Evolutionary conservation across 2,329 filamentous ascomycete genomes (phyloP).

Genomic region (Cyphellophora attinorum): DNA sequence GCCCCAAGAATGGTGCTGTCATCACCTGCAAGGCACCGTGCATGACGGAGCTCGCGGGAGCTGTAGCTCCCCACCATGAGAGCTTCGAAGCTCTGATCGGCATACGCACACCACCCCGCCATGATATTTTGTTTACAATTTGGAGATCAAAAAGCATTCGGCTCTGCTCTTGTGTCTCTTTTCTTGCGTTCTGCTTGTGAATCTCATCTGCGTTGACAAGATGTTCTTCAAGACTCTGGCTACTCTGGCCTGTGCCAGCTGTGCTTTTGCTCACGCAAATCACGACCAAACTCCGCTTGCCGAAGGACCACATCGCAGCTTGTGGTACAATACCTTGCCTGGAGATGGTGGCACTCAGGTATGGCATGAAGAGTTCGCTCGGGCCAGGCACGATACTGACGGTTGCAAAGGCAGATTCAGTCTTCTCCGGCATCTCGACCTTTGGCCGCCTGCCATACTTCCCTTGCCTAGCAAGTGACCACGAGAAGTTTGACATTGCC

Average conservation of each 20-base stretch:
- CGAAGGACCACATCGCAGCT: constrained; percentile 56
- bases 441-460: constrained; percentile 72
- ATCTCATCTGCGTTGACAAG: too few relatives aligned
- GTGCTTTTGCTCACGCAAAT: constrained; percentile 50
- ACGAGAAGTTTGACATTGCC: constrained; percentile 71
- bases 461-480: constrained; percentile 61
- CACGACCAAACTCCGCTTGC: constrained; percentile 50
- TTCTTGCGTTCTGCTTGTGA: neutral
- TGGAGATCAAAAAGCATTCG: too few relatives aligned
- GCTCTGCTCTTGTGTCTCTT: neutral
- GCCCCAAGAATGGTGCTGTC: neutral
- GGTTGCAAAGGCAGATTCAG: constrained; percentile 71
- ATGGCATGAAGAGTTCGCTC: constrained; percentile 12
- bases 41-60: too few relatives aligned
- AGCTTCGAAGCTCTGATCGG: too few relatives aligned
- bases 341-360: constrained; percentile 79
- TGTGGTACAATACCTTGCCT: constrained; percentile 78
- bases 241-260: constrained; percentile 33
- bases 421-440: constrained; percentile 80
- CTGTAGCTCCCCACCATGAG: neutral
- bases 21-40: constrained; percentile 3
- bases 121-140: too few relatives aligned
- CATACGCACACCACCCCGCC: too few relatives aligned
- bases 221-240: constrained; percentile 16
- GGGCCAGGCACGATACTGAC: too few relatives aligned